These are phyloP conservation scores for Phytophthora multivora DNA, from an alignment of 352 stramenopile genomes.

Conservation along the genomic window DNA sequence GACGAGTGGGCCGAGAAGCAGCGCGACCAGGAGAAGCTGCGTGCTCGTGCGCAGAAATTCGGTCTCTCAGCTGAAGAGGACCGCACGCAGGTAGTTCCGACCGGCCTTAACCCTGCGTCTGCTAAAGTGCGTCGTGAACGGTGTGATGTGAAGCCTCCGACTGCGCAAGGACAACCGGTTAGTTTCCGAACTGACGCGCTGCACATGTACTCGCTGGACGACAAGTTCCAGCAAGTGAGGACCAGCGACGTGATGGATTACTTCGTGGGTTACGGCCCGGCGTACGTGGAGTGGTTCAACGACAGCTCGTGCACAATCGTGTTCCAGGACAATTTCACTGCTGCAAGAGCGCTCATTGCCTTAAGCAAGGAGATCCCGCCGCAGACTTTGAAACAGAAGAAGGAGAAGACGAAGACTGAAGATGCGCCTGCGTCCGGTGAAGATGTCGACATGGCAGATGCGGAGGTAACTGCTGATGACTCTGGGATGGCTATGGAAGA, in stretches of 20 bases:
- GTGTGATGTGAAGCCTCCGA: conserved; percentile 49
- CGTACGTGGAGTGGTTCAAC: conserved; percentile 90
- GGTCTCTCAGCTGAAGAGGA: conserved; percentile 55
- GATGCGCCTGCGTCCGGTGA: conserved; percentile 18
- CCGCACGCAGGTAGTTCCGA: conserved; percentile 24
- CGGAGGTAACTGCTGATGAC: conserved; percentile 18
- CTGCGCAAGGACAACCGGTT: conserved; percentile 29
- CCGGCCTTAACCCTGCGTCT: conserved; percentile 43
- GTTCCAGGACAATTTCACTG: conserved; percentile 80
- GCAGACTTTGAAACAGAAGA: conserved; percentile 47
- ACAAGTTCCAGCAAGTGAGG: conserved; percentile 79
- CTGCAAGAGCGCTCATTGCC: conserved; percentile 63
- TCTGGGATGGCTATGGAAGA: conserved; percentile 32
- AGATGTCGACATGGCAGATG: conserved; percentile 67
- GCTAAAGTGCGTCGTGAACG: conserved; percentile 67
- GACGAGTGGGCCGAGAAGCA: conserved; percentile 72
- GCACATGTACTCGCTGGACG: conserved; percentile 84
- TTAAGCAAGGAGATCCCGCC: conserved; percentile 53
- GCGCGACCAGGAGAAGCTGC: conserved; percentile 62
- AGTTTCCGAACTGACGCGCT: conserved; percentile 70
- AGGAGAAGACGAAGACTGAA: conserved; percentile 24
- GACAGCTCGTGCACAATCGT: conserved; percentile 85
- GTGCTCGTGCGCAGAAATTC: conserved; percentile 76
- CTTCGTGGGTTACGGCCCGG: conserved; percentile 78
- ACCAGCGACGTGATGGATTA: conserved; percentile 82